Base-by-base conservation (phyloP, 345 rosid species). In the Acer negundo region DNA sequence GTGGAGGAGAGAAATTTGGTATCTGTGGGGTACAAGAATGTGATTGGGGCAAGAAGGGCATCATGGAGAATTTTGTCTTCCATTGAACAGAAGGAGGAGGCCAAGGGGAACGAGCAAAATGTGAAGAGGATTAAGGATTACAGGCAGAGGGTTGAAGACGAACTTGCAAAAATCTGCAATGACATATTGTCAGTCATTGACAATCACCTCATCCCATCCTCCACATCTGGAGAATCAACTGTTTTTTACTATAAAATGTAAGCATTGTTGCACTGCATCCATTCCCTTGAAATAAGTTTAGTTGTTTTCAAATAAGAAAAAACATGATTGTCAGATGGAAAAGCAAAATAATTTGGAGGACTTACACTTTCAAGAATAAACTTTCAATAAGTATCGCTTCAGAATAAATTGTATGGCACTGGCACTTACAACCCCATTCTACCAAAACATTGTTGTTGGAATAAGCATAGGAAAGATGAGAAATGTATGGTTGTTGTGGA, bases 11-110 rank as follows among this genome's bases (percentile, higher is more conserved):
- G 98, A 83, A 94, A 94, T 78, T 84, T 94, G 69, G 86, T 92
- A 24, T 94, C 97, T 19, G 98, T 92, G 31, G 98, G 95, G 2
- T 94, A 94, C 82, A 94, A 92, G 83, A 94, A 94, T 76, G 94
- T 94, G 70, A 94, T 92, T 75, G 97, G 98, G 44, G 86, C 93
- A 16, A 89, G 97, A 77, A 92, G 97, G 82, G 94, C 92, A 42
- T 91, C 94, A 0, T 91, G 94, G 91, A 63, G 91, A 79, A 89
- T 87, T 68, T 80, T 94, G 46, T 92, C 97, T 69, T 91, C 93
- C 63, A 89, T 94, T 7, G 97, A 94, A 66, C 95, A 92, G 87
- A 92, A 90, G 87, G 98, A 94, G 86, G 97, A 88, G 75, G 77
- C 89, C 22, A 91, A 81, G 77, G 94, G 98, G 28, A 89, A 91